Evolutionary conservation across 352 stramenopile genomes (phyloP), one percentile per base, ranked within the genome.

Genomic region (Phytophthora multivora): DNA sequence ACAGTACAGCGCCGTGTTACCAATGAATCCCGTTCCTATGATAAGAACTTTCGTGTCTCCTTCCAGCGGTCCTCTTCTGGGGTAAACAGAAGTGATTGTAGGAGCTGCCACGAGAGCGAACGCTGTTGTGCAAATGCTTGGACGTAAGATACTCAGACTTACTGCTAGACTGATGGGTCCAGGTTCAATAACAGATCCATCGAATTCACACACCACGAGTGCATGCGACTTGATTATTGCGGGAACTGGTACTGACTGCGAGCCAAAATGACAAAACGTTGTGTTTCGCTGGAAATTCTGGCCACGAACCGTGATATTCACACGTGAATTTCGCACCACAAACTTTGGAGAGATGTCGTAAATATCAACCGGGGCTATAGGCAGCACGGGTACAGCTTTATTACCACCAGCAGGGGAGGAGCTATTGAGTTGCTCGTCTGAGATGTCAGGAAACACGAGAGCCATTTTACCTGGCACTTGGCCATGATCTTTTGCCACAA

Each of bases 231-330:
- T 45, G 0, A 79, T 62, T 6, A 52, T 23, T 0, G 70, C 70
- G 18, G 18, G 23, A 12, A 69, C 26, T 12, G 59, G 30, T 1
- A 63, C 16, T n/a, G 15, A 25, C 6, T 53, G 28, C 9, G 45
- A 40, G 8, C 56, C 63, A 43, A 73, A 69, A 62, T 69, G 54
- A 30, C 67, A 78, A 33, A 63, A 80, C 16, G 59, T 75, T 9
- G 9, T 8, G 39, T 63, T 58, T 19, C 35, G 49, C n/a, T 63
- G 19, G 25, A 75, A 73, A 48, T 69, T 33, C 8, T 64, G 59
- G 13, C 77, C 59, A 62, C 31, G 50, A 11, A 79, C 48, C 1
- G 75, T 79, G 33, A 83, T 69, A 16, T 74, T 81, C 1, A 63
- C 26, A 5, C 25, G 21, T 21, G 38, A 8, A 4, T 40, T 28